Conservation (phyloP, 176 grass and related monocot species). For the Thinopyrum elongatum region DNA sequence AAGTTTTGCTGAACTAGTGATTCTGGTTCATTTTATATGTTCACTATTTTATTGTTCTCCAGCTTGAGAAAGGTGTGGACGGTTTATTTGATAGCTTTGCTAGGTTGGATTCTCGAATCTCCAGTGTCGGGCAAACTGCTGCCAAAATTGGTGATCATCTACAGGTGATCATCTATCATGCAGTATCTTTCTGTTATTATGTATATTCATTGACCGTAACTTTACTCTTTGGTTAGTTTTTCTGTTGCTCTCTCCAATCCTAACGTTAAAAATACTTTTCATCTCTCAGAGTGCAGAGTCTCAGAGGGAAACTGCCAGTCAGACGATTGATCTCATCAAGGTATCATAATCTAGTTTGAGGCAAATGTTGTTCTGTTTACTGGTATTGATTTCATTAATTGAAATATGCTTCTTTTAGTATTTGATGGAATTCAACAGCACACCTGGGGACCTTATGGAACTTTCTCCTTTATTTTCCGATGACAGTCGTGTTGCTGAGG, state of each 20-base stretch:
- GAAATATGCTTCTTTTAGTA: slow-evolving; percentile 57
- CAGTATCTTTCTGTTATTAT: slow-evolving; percentile 24
- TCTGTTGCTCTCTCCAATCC: background rate
- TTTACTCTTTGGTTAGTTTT: slow-evolving; percentile 21
- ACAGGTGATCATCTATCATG: slow-evolving; percentile 63
- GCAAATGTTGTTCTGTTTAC: slow-evolving; percentile 10
- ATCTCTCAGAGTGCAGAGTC: slow-evolving; percentile 90
- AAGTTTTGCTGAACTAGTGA: slow-evolving; percentile 12
- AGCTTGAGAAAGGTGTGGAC: slow-evolving; percentile 99
- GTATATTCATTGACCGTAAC: slow-evolving; percentile 8
- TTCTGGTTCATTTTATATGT: background rate
- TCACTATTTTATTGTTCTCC: slow-evolving; percentile 41
- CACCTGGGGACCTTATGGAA: slow-evolving; percentile 98
- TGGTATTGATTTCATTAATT: background rate
- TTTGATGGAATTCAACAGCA: slow-evolving; percentile 99
- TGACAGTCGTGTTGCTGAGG: slow-evolving; percentile 92
- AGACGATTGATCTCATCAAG: slow-evolving; percentile 99
- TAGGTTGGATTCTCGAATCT: slow-evolving; percentile 92
- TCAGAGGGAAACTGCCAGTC: slow-evolving; percentile 97
- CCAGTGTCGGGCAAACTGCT: slow-evolving; percentile 98
- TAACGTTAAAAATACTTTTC: slow-evolving; percentile 25
- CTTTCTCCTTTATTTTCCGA: slow-evolving; percentile 99
- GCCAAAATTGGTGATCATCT: slow-evolving; percentile 99
- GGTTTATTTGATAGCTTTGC: slow-evolving; percentile 96
- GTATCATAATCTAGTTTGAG: slow-evolving; percentile 38